phyloP scores from a whole-genome alignment of 2,329 filamentous ascomycete species.

The Boeremia exigua region DNA sequence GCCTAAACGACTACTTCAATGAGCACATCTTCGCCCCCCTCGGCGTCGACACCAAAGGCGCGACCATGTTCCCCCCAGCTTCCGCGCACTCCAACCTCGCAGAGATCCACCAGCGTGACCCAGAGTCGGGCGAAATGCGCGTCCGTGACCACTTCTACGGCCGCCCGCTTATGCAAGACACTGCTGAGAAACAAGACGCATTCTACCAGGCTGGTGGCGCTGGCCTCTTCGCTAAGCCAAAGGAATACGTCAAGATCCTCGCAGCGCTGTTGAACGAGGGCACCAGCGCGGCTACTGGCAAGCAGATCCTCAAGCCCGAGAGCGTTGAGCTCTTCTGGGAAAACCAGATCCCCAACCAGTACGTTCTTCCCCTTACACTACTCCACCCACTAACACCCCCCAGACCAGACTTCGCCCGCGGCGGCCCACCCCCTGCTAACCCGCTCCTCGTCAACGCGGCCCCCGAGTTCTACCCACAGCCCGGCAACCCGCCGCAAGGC shows the following conservation, averaged over 20 bases:
- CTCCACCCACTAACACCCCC: not conserved
- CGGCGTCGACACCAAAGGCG: conserved; percentile 50
- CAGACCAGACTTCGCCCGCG: conserved; percentile 58
- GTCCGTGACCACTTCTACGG: conserved; percentile 60
- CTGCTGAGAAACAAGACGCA: conserved; percentile 51
- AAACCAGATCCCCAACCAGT: conserved; percentile 63
- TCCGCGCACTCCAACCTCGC: conserved; percentile 63
- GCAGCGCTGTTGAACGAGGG: conserved; percentile 69
- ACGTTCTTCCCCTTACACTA: not conserved
- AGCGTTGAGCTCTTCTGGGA: conserved; percentile 70
- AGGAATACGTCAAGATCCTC: conserved; percentile 67
- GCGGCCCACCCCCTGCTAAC: conserved; percentile 54
- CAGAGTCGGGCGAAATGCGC: conserved; percentile 44
- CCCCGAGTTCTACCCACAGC: conserved; percentile 58
- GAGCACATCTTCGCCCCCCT: conserved; percentile 56
- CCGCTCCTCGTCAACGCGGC: conserved; percentile 56
- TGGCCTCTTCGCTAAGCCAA: conserved; percentile 64
- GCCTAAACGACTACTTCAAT: conserved; percentile 55
- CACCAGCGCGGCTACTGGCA: conserved; percentile 62
- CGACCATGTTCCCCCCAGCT: conserved; percentile 63
- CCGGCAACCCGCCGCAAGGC: conserved; percentile 63
- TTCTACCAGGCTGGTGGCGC: conserved; percentile 67
- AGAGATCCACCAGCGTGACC: conserved; percentile 61
- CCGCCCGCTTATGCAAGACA: conserved; percentile 53
- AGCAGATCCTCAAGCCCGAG: conserved; percentile 59